Conservation (phyloP, 352 stramenopile genomes). For the Globisporangium ultimum region DNA sequence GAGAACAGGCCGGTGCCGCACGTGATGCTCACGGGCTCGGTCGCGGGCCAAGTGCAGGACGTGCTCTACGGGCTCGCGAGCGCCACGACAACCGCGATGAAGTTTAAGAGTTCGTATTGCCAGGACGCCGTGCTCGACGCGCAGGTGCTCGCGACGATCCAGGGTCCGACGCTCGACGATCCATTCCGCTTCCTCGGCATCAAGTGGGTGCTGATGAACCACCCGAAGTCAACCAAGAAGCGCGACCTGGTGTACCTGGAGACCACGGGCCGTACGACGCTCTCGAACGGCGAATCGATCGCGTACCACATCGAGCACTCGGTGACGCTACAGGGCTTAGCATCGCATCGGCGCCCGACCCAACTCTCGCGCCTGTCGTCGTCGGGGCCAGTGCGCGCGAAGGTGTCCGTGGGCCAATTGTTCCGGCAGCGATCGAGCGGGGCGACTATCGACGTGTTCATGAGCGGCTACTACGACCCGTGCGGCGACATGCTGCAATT, state of each 20-base stretch:
- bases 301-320: conserved; percentile 66
- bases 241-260: conserved; percentile 71
- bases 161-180: conserved; percentile 32
- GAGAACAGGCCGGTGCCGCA: conserved; percentile 16
- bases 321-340: conserved; percentile 25
- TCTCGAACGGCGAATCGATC: conserved; percentile 43
- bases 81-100: conserved; percentile 51
- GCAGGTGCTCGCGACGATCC: conserved; percentile 44
- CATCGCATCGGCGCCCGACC: conserved; percentile 37
- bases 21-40: conserved; percentile 39
- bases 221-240: conserved; percentile 54
- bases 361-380: conserved; percentile 30
- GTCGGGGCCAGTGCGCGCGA: conserved; percentile 9
- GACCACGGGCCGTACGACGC: conserved; percentile 48
- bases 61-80: conserved; percentile 55
- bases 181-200: conserved; percentile 58
- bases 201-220: conserved; percentile 62
- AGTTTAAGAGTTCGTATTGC: conserved; percentile 39
- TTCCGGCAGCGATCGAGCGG: conserved; percentile 11
- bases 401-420: conserved; percentile 16
- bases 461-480: conserved; percentile 34
- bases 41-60: conserved; percentile 55
- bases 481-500: conserved; percentile 45
- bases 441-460: conserved; percentile 11
- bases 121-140: conserved; percentile 16